These are phyloP conservation scores for Serendipita indica DNA, from an alignment of 768 basidiomycete genomes.

Conservation along the genomic window DNA sequence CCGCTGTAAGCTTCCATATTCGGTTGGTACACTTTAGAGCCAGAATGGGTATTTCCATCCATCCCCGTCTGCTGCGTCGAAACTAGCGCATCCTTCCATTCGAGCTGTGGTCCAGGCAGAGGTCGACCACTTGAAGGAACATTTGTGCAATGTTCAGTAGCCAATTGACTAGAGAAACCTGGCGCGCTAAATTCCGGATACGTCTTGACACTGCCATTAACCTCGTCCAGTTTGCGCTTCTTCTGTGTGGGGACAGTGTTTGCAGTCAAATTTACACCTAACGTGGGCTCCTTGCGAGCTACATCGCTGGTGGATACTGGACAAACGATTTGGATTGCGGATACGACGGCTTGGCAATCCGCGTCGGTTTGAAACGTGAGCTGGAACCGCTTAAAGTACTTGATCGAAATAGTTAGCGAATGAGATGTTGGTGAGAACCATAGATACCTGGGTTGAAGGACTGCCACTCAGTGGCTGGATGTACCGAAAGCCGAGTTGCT, in stretches of 20 bases:
- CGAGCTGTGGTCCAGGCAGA: no score
- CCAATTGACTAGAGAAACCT: no score
- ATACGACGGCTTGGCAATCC: background rate
- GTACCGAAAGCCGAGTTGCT: slow-evolving; percentile 5
- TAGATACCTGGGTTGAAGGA: background rate
- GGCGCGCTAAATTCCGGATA: background rate
- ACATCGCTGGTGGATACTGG: background rate
- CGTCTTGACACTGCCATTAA: background rate
- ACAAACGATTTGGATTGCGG: background rate
- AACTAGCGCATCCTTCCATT: no score
- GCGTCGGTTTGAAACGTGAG: background rate
- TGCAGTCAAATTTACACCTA: no score
- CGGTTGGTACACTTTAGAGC: no score
- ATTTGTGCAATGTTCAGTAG: no score
- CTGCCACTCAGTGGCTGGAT: background rate
- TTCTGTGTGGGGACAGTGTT: background rate
- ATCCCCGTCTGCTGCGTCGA: no score
- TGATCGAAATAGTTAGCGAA: background rate
- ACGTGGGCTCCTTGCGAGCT: background rate
- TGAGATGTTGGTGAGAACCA: background rate
- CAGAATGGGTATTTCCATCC: no score
- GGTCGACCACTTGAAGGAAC: no score
- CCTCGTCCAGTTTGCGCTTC: background rate
- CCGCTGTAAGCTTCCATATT: no score
- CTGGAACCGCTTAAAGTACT: slow-evolving; percentile 5